These are phyloP conservation scores for Hondaea fermentalgiana DNA, from an alignment of 108 stramenopile species.

Conservation along the genomic window DNA sequence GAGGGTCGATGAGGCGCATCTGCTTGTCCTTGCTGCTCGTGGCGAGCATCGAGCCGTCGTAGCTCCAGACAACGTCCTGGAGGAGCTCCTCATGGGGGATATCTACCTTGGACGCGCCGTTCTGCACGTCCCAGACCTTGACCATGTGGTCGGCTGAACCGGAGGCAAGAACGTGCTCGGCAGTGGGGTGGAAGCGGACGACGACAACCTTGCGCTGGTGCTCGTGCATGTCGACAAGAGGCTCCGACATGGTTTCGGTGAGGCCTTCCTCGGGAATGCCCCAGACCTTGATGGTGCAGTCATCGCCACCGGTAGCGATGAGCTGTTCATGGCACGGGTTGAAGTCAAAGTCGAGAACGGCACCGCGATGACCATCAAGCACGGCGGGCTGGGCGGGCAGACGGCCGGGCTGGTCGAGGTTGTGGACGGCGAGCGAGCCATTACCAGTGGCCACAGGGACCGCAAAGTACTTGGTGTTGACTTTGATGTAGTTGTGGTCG, in stretches of 20 bases:
- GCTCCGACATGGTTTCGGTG: conserved; percentile 66
- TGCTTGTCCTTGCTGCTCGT: conserved; percentile 89
- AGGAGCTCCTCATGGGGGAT: conserved; percentile 67
- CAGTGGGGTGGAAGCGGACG: conserved; percentile 83
- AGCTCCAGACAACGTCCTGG: conserved; percentile 93
- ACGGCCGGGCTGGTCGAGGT: conserved; percentile 72
- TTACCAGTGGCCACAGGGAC: conserved; percentile 86
- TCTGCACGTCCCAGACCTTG: conserved; percentile 93
- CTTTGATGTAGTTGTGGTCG: conserved; percentile 98
- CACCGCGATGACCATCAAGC: conserved; percentile 76
- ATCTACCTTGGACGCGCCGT: conserved; percentile 50
- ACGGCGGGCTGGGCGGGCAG: conserved; percentile 66
- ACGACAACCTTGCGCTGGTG: conserved; percentile 87
- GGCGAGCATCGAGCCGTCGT: conserved; percentile 72
- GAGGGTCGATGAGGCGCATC: conserved; percentile 75
- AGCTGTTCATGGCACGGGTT: conserved; percentile 35
- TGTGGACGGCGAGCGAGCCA: conserved; percentile 77
- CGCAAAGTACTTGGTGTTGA: conserved; percentile 91
- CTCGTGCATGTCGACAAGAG: conserved; percentile 72
- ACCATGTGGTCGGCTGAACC: conserved; percentile 73
- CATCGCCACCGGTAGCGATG: conserved; percentile 31
- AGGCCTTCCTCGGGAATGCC: conserved; percentile 84
- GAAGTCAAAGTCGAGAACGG: conserved; percentile 93
- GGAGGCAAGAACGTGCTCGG: conserved; percentile 73
- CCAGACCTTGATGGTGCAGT: conserved; percentile 94